A percentile compares a stretch with the other conserved stretches of the same genome.
phyloP scores from a whole-genome alignment of 2,329 filamentous ascomycete genomes.

The Epichloe amarillans region DNA sequence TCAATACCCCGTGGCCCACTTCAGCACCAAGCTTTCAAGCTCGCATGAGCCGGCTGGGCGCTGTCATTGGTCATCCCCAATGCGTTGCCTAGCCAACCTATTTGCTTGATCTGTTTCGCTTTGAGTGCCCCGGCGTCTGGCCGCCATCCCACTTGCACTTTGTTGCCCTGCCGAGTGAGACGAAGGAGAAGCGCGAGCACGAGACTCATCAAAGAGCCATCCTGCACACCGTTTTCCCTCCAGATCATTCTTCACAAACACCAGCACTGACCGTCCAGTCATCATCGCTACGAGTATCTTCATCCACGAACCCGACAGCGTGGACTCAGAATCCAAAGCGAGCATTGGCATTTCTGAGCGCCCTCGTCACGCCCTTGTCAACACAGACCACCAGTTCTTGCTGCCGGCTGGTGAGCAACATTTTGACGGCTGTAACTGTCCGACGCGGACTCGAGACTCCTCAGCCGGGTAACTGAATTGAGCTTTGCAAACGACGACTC shows the following conservation, averaged over 20 bases:
- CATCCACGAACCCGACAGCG: background rate
- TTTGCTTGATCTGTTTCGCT: constrained; percentile 15
- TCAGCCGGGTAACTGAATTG: background rate
- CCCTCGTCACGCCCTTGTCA: background rate
- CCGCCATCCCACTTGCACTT: constrained; percentile 7
- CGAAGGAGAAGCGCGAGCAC: constrained; percentile 2
- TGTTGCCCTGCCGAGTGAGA: constrained; percentile 6
- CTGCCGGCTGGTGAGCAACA: constrained; percentile 2
- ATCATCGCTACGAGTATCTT: constrained; percentile 1
- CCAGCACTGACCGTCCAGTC: background rate
- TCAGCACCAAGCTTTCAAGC: background rate
- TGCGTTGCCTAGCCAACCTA: constrained; percentile 23
- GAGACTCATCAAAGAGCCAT: background rate
- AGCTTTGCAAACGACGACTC: background rate
- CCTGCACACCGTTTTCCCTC: background rate
- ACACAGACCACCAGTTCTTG: constrained; percentile 1
- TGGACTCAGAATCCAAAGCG: background rate
- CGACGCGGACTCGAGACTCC: constrained; percentile 1
- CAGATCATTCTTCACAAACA: background rate
- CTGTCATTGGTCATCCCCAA: background rate
- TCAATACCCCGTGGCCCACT: background rate
- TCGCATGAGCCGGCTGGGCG: background rate
- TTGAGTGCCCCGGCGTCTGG: constrained; percentile 5
- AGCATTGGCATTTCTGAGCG: background rate
- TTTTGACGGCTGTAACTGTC: background rate